Base-by-base conservation (phyloP, 352 stramenopile species). In the Pythium rhizo-oryzae region DNA sequence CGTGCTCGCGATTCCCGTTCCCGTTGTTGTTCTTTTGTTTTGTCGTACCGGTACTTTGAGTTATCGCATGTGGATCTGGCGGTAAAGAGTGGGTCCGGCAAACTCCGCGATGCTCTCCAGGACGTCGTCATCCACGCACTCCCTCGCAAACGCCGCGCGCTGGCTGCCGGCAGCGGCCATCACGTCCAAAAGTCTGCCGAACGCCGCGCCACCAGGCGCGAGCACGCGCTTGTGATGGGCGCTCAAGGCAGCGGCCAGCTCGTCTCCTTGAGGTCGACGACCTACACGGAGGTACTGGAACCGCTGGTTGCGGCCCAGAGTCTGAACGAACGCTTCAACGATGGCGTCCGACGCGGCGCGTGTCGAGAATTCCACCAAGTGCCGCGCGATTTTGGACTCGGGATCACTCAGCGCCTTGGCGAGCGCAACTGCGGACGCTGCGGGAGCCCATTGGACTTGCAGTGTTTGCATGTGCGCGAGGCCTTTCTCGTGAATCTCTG, bases 1-100 rank as follows among this genome's bases (percentile, higher is more conserved):
- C 56, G 43, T 63, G 56, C 43, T 63, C 56, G 8, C 13, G 43
- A 41, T 63, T 63, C 16, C 56, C 56, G 43, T 63, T 63, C 41
- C 56, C 56, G 41, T 63, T 41, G 37, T 54, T 21, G 43, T 53
- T 23, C 4, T 41, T 39, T 15, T 43, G 56, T n/a, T 21, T 52
- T 54, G 56, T 63, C 24, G n/a, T n/a, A n/a, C n/a, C n/a, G n/a
- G n/a, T n/a, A n/a, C n/a, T n/a, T n/a, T n/a, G n/a, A n/a, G n/a
- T n/a, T n/a, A n/a, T n/a, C n/a, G n/a, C n/a, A 59, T 33, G 23
- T 24, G 18, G 30, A 65, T 55, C 19, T 65, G 59, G 4, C 59
- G 59, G 19, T 66, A 57, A 9, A 66, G 13, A 8, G 47, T 24
- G 0, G 39, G 13, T 8, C 30, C 52, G 1, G 57, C 51, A 49